Percentiles rank a stretch among this genome's conserved stretches.
Evolutionary conservation across 2,329 filamentous ascomycete genomes (phyloP).

Genomic region (Cryphonectria parasitica): DNA sequence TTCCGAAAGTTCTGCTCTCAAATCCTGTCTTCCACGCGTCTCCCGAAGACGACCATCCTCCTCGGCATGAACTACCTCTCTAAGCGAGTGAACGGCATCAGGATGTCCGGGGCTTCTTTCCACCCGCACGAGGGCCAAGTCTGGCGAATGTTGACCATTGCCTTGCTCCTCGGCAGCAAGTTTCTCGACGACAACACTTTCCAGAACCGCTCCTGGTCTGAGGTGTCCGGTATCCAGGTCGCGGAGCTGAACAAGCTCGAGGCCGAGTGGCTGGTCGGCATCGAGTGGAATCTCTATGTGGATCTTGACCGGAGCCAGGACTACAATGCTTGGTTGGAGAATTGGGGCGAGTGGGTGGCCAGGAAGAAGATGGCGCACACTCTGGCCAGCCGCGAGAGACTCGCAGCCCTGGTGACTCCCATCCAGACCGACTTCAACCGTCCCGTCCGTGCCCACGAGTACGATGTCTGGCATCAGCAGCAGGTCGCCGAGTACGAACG

Average conservation of each 20-base stretch:
- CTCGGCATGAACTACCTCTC: conserved; percentile 89
- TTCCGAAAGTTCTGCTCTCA: conserved; percentile 93
- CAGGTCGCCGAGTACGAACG: conserved; percentile 59
- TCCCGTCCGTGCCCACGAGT: conserved; percentile 42
- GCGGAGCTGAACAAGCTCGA: conserved; percentile 84
- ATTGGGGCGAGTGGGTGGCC: conserved; percentile 62
- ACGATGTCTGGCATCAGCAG: conserved; percentile 55
- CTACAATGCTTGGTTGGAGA: conserved; percentile 65
- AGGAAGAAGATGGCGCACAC: conserved; percentile 58
- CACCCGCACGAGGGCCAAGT: conserved; percentile 70
- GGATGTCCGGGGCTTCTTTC: conserved; percentile 54
- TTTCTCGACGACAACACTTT: conserved; percentile 97
- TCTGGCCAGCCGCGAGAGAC: conserved; percentile 53
- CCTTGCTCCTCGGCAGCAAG: conserved; percentile 87
- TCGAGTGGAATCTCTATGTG: conserved; percentile 84
- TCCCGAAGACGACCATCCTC: conserved; percentile 89
- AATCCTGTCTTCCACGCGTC: conserved; percentile 85
- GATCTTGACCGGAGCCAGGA: conserved; percentile 79
- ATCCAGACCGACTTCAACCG: conserved; percentile 48
- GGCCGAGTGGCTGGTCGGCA: conserved; percentile 82
- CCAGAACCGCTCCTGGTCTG: conserved; percentile 95
- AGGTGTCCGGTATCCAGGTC: conserved; percentile 88
- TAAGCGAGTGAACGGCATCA: conserved; percentile 78
- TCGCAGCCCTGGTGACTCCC: conserved; percentile 52
- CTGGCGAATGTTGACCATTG: conserved; percentile 85